phyloP scores from a whole-genome alignment of 495 filamentous ascomycete genomes.

The Penicillium robsamsonii region DNA sequence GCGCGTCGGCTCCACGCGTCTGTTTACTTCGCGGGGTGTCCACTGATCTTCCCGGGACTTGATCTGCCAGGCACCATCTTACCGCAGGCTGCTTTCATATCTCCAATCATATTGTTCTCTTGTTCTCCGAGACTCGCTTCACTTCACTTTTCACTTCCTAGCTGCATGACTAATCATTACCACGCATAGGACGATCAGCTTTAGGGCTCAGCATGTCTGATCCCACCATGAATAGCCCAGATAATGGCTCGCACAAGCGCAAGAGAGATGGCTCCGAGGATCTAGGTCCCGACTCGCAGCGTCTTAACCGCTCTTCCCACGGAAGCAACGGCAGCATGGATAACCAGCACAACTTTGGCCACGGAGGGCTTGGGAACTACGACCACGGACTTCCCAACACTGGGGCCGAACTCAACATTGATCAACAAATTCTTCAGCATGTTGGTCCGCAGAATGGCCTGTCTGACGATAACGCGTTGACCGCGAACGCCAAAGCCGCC shows the following conservation, averaged over 20 bases:
- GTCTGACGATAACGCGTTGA: constrained; percentile 47
- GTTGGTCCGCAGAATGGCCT: constrained; percentile 48
- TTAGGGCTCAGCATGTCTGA: constrained; percentile 38
- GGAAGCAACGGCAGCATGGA: constrained; percentile 50
- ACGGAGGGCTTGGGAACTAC: constrained; percentile 39
- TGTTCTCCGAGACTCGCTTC: constrained; percentile 8
- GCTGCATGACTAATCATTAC: constrained; percentile 24
- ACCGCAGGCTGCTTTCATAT: constrained; percentile 9
- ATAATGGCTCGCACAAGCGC: constrained; percentile 43
- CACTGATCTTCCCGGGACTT: constrained; percentile 15
- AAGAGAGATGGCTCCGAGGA: constrained; percentile 48
- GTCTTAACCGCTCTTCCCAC: constrained; percentile 44
- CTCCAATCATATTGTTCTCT: background rate
- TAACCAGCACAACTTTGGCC: constrained; percentile 40
- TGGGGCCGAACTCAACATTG: constrained; percentile 44
- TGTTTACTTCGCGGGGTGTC: constrained; percentile 22
- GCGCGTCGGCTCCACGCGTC: constrained; percentile 20
- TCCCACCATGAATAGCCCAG: constrained; percentile 39
- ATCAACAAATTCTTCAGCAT: constrained; percentile 51
- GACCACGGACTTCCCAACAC: constrained; percentile 41
- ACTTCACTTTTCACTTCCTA: constrained; percentile 11
- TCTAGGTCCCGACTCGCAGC: constrained; percentile 42
- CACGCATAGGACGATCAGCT: constrained; percentile 12
- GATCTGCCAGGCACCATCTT: constrained; percentile 9
- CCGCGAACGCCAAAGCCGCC: constrained; percentile 48